phyloP scores from a whole-genome alignment of 805 yeast genomes.

The Limtongozyma cylindracea region DNA sequence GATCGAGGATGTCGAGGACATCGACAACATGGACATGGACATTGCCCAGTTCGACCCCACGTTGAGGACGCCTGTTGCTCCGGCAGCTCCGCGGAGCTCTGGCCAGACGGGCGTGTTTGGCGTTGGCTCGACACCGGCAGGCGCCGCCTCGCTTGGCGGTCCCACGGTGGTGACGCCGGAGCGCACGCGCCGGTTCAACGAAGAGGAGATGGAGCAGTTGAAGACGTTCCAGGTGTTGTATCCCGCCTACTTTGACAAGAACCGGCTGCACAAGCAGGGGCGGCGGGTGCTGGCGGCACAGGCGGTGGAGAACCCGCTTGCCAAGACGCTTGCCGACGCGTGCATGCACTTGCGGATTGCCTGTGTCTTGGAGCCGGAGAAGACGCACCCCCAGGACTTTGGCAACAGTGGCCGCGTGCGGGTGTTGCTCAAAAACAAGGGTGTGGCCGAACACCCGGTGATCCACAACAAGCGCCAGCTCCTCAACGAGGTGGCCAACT shows the following conservation, averaged over 20 bases:
- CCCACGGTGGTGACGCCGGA: too few species aligned
- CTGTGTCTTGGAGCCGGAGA: conserved; percentile 47
- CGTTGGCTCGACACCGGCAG: too few species aligned
- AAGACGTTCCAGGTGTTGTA: conserved; percentile 52
- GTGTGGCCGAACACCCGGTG: conserved; percentile 15
- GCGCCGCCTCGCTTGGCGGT: too few species aligned
- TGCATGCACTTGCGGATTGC: conserved; percentile 14
- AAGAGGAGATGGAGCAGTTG: conserved; percentile 28
- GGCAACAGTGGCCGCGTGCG: conserved; percentile 95
- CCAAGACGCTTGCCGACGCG: conserved; percentile 63
- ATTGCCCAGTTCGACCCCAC: conserved; percentile 66
- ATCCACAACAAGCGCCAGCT: conserved; percentile 33
- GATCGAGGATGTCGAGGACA: conserved; percentile 66
- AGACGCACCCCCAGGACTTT: conserved; percentile 88
- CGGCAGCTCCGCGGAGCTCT: conserved; percentile 16
- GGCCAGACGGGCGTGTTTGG: too few species aligned
- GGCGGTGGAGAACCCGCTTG: conserved; percentile 76
- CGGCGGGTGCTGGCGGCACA: conserved; percentile 45
- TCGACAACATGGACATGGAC: conserved; percentile 87
- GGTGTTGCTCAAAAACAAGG: conserved; percentile 26
- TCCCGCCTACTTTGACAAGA: conserved; percentile 79
- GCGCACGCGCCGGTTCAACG: conserved; percentile 2
- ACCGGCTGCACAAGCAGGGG: conserved; percentile 56
- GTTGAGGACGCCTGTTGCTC: conserved; percentile 46
- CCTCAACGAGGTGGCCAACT: conserved; percentile 30